Conservation (phyloP, 2,329 filamentous ascomycete species). For the Aureobasidium subglaciale region DNA sequence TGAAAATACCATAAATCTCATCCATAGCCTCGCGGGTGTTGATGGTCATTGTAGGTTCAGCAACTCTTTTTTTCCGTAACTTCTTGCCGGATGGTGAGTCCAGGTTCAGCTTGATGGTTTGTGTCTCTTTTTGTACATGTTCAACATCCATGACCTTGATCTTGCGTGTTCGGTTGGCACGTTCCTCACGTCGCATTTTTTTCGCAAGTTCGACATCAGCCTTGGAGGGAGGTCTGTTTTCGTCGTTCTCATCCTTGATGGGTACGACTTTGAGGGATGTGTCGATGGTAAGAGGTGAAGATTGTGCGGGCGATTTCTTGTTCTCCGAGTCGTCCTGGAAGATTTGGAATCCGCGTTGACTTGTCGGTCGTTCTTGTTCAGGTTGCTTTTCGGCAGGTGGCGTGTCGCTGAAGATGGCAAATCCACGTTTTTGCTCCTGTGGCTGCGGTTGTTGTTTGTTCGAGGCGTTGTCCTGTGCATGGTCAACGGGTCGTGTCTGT, state of each 20-base stretch:
- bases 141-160: constrained; percentile 71
- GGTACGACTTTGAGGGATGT: constrained; percentile 25
- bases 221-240: constrained; percentile 38
- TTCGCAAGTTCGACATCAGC: constrained; percentile 36
- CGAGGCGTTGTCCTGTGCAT: not conserved
- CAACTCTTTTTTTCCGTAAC: constrained; percentile 63
- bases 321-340: constrained; percentile 18
- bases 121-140: constrained; percentile 70
- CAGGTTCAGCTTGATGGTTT: constrained; percentile 94
- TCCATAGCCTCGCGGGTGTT: constrained; percentile 93
- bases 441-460: not conserved
- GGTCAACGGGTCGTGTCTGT: not conserved
- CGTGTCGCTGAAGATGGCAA: constrained; percentile 18
- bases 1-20: constrained; percentile 96
- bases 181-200: constrained; percentile 42
- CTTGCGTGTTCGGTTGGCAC: constrained; percentile 44
- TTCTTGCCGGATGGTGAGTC: constrained; percentile 84
- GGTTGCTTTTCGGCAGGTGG: not conserved
- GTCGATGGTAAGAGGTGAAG: constrained; percentile 17
- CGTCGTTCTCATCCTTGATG: constrained; percentile 39
- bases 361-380: constrained; percentile 1
- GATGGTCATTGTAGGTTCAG: constrained; percentile 95
- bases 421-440: constrained; percentile 15
- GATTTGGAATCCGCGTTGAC: constrained; percentile 17
- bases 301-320: constrained; percentile 7